Percentiles rank a stretch among this genome's conserved stretches.
phyloP scores from a whole-genome alignment of 176 grass and related monocot species.

The Hsuehochloa calcarea region DNA sequence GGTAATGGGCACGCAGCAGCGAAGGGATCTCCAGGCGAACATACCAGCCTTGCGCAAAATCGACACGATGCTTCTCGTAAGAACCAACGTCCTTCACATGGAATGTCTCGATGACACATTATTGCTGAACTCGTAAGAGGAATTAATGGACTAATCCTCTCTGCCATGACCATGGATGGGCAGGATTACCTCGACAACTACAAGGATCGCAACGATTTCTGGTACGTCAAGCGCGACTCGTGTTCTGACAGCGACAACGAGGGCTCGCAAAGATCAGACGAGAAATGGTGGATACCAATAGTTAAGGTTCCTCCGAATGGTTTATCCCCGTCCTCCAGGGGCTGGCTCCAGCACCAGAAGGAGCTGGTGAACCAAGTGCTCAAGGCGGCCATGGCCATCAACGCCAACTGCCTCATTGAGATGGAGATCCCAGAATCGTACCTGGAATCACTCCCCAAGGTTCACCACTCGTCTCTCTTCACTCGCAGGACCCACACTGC shows the following conservation, averaged over 20 bases:
- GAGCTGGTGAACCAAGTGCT: constrained; percentile 91
- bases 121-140: not conserved
- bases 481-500: not conserved
- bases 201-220: constrained; percentile 82
- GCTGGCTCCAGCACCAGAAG: constrained; percentile 71
- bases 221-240: constrained; percentile 79
- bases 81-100: not conserved
- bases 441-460: constrained; percentile 81
- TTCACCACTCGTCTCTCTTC: not conserved
- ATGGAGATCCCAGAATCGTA: constrained; percentile 89
- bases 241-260: constrained; percentile 53
- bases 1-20: constrained; percentile 91
- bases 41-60: constrained; percentile 73
- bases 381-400: constrained; percentile 97
- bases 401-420: constrained; percentile 95
- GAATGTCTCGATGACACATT: not conserved
- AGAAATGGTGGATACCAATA: constrained; percentile 96
- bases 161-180: not conserved
- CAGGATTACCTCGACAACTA: constrained; percentile 93
- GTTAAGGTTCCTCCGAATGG: constrained; percentile 71
- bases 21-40: constrained; percentile 72
- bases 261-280: constrained; percentile 50
- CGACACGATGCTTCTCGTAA: constrained; percentile 81
- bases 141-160: not conserved
- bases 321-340: constrained; percentile 51